Base-by-base conservation (phyloP, 176 grass and related monocot species). In the Musa troglodytarum region DNA sequence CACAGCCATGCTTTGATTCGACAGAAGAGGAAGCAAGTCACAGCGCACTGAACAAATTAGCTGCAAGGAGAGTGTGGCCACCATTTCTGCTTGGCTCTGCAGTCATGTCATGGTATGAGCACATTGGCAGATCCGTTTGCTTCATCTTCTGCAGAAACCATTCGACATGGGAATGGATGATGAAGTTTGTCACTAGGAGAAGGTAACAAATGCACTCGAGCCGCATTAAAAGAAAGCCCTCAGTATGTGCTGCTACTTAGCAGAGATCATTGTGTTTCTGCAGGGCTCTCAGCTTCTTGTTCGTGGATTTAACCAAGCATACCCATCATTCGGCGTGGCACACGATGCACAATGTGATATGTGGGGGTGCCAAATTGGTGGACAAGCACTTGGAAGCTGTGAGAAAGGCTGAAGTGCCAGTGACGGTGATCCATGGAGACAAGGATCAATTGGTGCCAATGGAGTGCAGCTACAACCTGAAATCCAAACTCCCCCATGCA, bases 91-190 rank as follows among this genome's bases (percentile, higher is more conserved):
- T 93, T 43, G 90, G 77, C 0, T 87, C 94, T 0, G 83, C 94
- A 11, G 86, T 93, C 26, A 97, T 97, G 94, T 91, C 94, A 23
- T 93, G 90, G 94, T 97, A 97, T 78, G 94, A 97, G 81, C 94
- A 97, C 83, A 66, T 97, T 22, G 90, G 94, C 0, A 87, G 94
- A 76, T 91, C 90, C 2, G 81, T 93, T 22, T 93, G 90, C 85
- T 71, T 93, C 67, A 6, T 91, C 49, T 17, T 87, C 72, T 97
- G 94, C 86, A 87, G 63, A 88, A 85, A 93, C 64, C 94, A 97
- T 78, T 85, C 54, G 57, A 10, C 78, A 0, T 97, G 88, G 94
- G 90, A 97, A 63, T 72, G 80, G 71, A 83, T 87, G 53, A 1
- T 87, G 71, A 83, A 75, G 53, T 16, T 76, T 53, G 2, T 89